Base-by-base conservation (phyloP, 495 filamentous ascomycete species). In the Cenococcum geophilum region DNA sequence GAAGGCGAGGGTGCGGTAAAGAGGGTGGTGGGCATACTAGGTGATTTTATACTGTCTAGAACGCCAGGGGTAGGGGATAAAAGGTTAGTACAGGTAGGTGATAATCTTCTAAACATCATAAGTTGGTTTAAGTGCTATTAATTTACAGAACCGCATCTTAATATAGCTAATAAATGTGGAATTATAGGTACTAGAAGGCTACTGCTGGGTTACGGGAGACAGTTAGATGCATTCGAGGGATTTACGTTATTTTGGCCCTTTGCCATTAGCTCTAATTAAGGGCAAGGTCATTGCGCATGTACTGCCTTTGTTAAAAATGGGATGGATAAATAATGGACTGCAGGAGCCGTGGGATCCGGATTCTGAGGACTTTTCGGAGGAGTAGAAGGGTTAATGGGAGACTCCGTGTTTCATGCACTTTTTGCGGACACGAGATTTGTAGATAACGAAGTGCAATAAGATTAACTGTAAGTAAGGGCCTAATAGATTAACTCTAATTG, bases 201-300 rank as follows among this genome's bases (percentile, higher is more conserved):
- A 97, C 77, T 90, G 88, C 66, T 97, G 89, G 80, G 73, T 95
- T 10, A 82, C 82, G 0, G 93, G 93, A 4, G 93, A 98, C 70
- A 97, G 97, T 74, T 69, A 92, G 50, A 80, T 82, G 11, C 86
- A 79, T 70, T 96, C 90, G 35, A 76, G 88, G 51, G 93, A 98
- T 77, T 96, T 91, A 58, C 83, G 93, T 65, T 76, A 81, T 35
- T 95, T 85, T 74, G 93, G 93, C 0, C 89, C 93, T 0, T 67
- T 98, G 20, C 92, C 93, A 12, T 74, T 97, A 73, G 91, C 80
- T 0, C 73, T 97, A 63, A 82, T 97, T 49, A 85, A 81, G 70
- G 92, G 92, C 35, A 97, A 95, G 74, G 83, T 96, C n/a, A 75
- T 93, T 16, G 66, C 55, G 34, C 16, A 57, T 45, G 22, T 58